phyloP scores from a whole-genome alignment of 1,284 basidiomycete species.

The Microbotryum lychnidis-dioicae region DNA sequence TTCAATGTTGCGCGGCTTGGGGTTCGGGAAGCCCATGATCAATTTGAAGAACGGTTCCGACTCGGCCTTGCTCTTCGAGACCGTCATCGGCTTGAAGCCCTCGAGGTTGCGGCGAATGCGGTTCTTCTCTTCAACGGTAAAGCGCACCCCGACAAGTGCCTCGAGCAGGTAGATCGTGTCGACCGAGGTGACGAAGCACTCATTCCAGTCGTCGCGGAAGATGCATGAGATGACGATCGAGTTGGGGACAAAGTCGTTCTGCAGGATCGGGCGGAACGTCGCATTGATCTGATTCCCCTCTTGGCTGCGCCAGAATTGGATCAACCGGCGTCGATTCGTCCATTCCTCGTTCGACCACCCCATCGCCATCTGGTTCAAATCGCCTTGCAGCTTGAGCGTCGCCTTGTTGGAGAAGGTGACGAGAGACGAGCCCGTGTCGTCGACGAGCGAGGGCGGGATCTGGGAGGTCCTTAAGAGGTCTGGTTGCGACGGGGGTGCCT shows the following conservation, averaged over 20 bases:
- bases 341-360: constrained; percentile 50
- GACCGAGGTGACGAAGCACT: constrained; percentile 80
- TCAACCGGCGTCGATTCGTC: constrained; percentile 45
- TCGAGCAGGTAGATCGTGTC: constrained; percentile 91
- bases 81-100: constrained; percentile 79
- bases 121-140: constrained; percentile 93
- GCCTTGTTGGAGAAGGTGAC: constrained; percentile 27
- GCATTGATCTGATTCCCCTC: constrained; percentile 46
- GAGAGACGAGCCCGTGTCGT: neutral
- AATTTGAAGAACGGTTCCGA: constrained; percentile 80
- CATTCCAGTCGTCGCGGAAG: constrained; percentile 65
- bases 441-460: constrained; percentile 3
- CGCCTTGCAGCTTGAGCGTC: constrained; percentile 42
- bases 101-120: constrained; percentile 88
- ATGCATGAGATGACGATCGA: constrained; percentile 69
- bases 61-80: constrained; percentile 74
- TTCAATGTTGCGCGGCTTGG: constrained; percentile 91
- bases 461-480: constrained; percentile 26
- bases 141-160: constrained; percentile 69
- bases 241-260: constrained; percentile 44
- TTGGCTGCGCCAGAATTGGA: constrained; percentile 49
- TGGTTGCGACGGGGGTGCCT: constrained; percentile 9
- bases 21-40: constrained; percentile 91
- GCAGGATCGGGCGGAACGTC: constrained; percentile 45
- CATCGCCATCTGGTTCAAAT: constrained; percentile 47